Base-by-base conservation (phyloP, 1,139 yeast genomes). In the Candida neerlandica region DNA sequence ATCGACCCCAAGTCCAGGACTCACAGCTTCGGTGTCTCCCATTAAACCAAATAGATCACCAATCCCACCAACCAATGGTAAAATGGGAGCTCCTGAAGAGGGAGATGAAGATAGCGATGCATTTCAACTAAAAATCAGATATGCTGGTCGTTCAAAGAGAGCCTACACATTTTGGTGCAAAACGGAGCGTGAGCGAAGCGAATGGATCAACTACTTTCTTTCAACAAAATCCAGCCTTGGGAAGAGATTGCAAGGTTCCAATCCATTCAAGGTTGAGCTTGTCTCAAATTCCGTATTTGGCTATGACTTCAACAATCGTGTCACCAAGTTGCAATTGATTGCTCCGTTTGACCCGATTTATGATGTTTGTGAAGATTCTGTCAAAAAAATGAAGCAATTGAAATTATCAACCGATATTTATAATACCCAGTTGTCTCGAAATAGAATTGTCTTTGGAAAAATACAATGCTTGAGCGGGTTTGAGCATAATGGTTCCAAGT, bases 271-370 rank as follows among this genome's bases (percentile, higher is more conserved):
- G 9, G 62, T 87, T 21, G 67, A 71, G 32, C 73, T 81, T 11
- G 63, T 89, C 10, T 74, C 88, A 7, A 85, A 84, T 55, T 73
- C 80, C 29, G 78, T 78, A 48, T 89, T 89, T 67, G 86, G 84
- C 1, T 88, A 86, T 62, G 88, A 84, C 18, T 76, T 73, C 5
- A 66, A 73, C 9, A 78, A 75, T 45, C 73, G 77, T n/a, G 80
- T 88, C 0, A 62, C 65, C 2, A 83, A 81, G 55, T 63, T 87
- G 41, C 91, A 88, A 2, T 71, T 85, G 1, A 78, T 83, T 49
- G 78, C 85, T 0, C 77, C 81, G n/a, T 78, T 80, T 15, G 89
- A 89, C 30, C 87, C 86, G 1, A 64, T 88, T 19, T 85, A 84
- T 53, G 64, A 75, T 23, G 43, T 51, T 11, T 43, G 56, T 35